Evolutionary conservation across 1,284 basidiomycete genomes (phyloP).

Genomic region (Ustilago nuda): DNA sequence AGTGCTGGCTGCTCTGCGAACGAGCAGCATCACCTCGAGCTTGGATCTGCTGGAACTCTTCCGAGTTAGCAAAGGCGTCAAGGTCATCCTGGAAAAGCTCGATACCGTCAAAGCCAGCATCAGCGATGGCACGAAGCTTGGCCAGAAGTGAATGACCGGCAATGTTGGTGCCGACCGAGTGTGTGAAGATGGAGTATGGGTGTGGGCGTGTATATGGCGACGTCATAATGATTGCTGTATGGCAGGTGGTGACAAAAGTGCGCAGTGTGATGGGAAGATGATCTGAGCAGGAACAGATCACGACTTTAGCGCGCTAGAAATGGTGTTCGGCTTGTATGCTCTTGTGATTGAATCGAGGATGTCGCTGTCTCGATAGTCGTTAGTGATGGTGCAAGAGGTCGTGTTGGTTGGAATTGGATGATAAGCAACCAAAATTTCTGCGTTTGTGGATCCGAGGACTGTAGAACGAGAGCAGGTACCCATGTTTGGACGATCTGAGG

Average conservation of each 20-base stretch:
- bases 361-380: background rate
- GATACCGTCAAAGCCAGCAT: conserved; percentile 65
- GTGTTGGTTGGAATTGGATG: too few relatives aligned
- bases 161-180: conserved; percentile 51
- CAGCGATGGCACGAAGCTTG: conserved; percentile 64
- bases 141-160: conserved; percentile 61
- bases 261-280: background rate
- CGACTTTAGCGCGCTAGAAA: background rate
- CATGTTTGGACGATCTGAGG: background rate
- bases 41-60: conserved; percentile 50
- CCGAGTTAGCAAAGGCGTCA: conserved; percentile 59
- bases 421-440: background rate
- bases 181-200: conserved; percentile 54
- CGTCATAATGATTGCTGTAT: conserved; percentile 13
- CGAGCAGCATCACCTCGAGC: conserved; percentile 10
- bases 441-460: conserved; percentile 1
- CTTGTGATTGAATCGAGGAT: background rate
- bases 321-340: background rate
- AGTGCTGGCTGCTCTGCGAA: background rate
- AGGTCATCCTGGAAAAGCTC: conserved; percentile 70
- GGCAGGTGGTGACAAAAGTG: background rate
- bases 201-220: conserved; percentile 21
- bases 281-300: background rate
- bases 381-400: background rate
- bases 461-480: background rate